Base-by-base conservation (phyloP, 306 rosid genomes). In the Quercus agrifolia region DNA sequence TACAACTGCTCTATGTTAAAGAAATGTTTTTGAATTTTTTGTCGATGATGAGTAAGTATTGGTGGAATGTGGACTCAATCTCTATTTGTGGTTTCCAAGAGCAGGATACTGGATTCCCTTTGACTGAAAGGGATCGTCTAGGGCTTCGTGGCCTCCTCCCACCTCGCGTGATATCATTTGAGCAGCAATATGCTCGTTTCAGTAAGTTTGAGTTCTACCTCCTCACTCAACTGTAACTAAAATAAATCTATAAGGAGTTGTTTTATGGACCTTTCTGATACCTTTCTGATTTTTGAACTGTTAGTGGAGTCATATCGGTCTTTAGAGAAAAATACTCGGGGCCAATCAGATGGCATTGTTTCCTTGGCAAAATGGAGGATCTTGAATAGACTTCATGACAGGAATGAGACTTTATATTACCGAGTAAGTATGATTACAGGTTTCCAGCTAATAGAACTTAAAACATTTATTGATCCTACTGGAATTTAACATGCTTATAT, bases 131-230 rank as follows among this genome's bases (percentile, higher is more conserved):
- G 79, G 98, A 96, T 82, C 87, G 99, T 64, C 87, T 96, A 74
- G 99, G 99, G 78, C 97, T 96, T 77, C 97, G 99, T 5, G 99
- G 99, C 72, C 98, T 96, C 21, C 94, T 93, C 61, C 99, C 99
- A 68, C 99, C 99, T 70, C 96, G 99, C 58, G 93, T 96, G 71
- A 93, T 96, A 83, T 90, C 99, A 44, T 96, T 96, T 74, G 99
- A 91, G 89, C 93, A 96, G 66, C 99, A 96, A 72, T 93, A 93
- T 89, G 99, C 85, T 56, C 98, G 99, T 23, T 93, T 91, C 86
- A 89, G 99, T 96, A 87, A 85, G 90, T 88, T 78, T 66, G 56
- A 79, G 75, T 70, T 78, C 63, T 72, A 54, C 33, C 69, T 80
- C 20, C 13, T 61, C 27, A 9, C 9, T 49, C 64, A 33, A 80